phyloP scores from a whole-genome alignment of 1,284 basidiomycete species.

The Afroboletus lepidellus region DNA sequence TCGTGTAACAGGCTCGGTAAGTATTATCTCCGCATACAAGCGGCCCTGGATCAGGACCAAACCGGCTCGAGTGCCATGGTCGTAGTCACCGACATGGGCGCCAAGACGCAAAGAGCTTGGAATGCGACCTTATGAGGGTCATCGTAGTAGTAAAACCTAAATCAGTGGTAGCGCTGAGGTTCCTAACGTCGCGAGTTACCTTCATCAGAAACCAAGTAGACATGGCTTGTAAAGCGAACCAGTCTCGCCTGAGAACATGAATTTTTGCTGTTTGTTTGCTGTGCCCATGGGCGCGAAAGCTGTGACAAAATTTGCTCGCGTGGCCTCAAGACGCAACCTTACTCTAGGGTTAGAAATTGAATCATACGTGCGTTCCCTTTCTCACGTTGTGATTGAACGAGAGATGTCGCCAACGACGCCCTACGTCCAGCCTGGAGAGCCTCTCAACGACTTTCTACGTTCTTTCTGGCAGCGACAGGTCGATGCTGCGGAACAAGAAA shows the following conservation, averaged over 20 bases:
- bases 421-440: constrained; percentile 71
- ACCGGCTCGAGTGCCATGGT: neutral
- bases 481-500: constrained; percentile 76
- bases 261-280: too few species aligned
- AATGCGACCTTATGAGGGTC: too few species aligned
- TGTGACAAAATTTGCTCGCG: too few species aligned
- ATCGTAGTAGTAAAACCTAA: too few species aligned
- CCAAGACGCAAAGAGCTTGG: neutral
- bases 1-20: neutral
- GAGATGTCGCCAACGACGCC: constrained; percentile 40
- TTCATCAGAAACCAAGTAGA: too few species aligned
- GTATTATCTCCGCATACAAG: neutral
- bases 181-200: too few species aligned
- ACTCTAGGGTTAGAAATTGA: constrained; percentile 30
- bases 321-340: constrained; percentile 7
- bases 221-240: too few species aligned
- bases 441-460: constrained; percentile 72
- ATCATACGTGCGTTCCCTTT: constrained; percentile 14
- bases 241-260: too few species aligned
- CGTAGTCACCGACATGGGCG: neutral
- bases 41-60: neutral
- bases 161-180: too few species aligned
- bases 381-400: constrained; percentile 21
- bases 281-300: too few species aligned
- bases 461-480: constrained; percentile 85